Evolutionary conservation across 2,329 filamentous ascomycete genomes (phyloP), one percentile per base, ranked within the genome.

Genomic region (Fusarium metavorans): DNA sequence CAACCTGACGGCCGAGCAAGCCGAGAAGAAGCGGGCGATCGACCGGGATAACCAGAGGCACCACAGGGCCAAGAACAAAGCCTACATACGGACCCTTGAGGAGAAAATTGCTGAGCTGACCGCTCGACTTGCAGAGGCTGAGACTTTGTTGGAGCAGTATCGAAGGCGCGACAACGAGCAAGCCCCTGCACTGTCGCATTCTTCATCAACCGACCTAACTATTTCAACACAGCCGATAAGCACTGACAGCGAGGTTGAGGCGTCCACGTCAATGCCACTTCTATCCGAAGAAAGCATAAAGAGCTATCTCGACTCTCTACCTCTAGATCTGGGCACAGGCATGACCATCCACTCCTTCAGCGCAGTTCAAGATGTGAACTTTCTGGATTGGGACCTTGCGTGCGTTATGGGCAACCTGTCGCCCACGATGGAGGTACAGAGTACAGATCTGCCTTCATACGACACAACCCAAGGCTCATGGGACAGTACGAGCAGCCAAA

Each of bases 21-120:
- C 25, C 20, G 58, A 61, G 7, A 61, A 61, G 58, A 61, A 61
- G 37, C 25, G 58, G 14, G 39, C 58, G 25, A 61, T 61, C 25
- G 58, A 61, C 18, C 37, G 58, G 18, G 58, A 61, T 23, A 61
- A 61, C 30, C 58, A 61, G 27, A 45, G 58, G 6, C 41, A 61
- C n/a, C 58, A 61, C 6, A 20, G 58, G 27, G 58, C 58, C 27
- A 61, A 61, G 39, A 61, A 34, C n/a, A 61, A 61, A 20, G 58
- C 58, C 2, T 61, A 48, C 30, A 45, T 61, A 9, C 58, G 58
- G 5, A 45, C 58, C 0, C 27, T 61, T 2, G 58, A 61, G n/a
- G 37, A 48, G 0, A 61, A 61, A 6, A 16, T 61, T 5, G 14
- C 39, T 20, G 37, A 32, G 16, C 27, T 61, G 18, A 61, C 39